Conservation (phyloP, 1,139 yeast species). For the Pichia sp. region DNA sequence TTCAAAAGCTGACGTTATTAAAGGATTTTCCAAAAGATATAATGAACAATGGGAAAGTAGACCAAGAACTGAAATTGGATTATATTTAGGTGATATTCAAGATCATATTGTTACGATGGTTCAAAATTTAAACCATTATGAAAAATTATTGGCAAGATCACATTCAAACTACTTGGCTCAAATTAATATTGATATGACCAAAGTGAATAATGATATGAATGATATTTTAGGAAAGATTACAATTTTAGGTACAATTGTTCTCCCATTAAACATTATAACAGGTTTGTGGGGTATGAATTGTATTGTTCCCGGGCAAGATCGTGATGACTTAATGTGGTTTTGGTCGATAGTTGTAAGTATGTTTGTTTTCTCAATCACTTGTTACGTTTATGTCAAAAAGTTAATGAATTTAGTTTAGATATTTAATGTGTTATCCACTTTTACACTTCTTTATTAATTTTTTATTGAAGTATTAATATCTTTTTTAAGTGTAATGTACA, state of each 20-base stretch:
- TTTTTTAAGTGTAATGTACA: not conserved
- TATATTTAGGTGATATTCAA: conserved; percentile 90
- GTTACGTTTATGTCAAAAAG: conserved; percentile 40
- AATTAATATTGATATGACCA: conserved; percentile 93
- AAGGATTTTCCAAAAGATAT: conserved; percentile 87
- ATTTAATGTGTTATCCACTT: not conserved
- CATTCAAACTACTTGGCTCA: conserved; percentile 96
- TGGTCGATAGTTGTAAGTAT: conserved; percentile 42
- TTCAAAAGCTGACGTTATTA: conserved; percentile 92
- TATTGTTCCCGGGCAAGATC: conserved; percentile 84
- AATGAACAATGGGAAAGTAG: conserved; percentile 76
- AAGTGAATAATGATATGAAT: conserved; percentile 94
- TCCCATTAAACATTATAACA: conserved; percentile 90
- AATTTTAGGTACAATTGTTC: conserved; percentile 85
- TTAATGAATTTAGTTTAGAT: conserved; percentile 15
- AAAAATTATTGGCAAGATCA: conserved; percentile 82
- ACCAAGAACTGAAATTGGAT: conserved; percentile 72
- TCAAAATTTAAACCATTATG: conserved; percentile 88
- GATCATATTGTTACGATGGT: conserved; percentile 96
- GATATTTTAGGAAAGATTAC: conserved; percentile 93
- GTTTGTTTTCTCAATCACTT: conserved; percentile 38
- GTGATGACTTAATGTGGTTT: conserved; percentile 73
- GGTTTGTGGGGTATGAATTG: conserved; percentile 99
- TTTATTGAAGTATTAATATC: not conserved
- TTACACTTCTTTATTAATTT: not conserved